Conservation (phyloP, 108 stramenopile genomes). For the Tribonema minus region DNA sequence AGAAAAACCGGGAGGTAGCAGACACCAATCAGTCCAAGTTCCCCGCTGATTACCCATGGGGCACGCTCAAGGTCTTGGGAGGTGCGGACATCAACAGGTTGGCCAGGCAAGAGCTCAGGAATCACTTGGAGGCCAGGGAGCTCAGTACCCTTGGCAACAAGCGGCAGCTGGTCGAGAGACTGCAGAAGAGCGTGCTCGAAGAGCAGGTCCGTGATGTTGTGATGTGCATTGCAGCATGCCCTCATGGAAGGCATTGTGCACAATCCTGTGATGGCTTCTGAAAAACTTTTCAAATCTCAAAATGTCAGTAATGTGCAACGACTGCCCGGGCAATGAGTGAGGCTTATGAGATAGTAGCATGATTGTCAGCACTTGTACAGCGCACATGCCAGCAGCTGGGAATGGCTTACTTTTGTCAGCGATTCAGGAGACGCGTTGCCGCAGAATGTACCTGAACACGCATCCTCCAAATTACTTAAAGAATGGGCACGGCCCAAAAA, state of each 20-base stretch:
- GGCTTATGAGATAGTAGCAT: background rate
- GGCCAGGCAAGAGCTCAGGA: conserved; percentile 52
- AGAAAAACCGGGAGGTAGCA: background rate
- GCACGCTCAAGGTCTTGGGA: conserved; percentile 28
- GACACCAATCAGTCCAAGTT: background rate
- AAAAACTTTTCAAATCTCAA: background rate
- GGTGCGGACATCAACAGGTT: conserved; percentile 47
- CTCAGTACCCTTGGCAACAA: conserved; percentile 61
- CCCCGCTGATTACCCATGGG: conserved; percentile 43
- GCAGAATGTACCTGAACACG: too few species aligned
- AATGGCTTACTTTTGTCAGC: too few species aligned
- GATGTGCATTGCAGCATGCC: background rate
- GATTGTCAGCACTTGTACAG: too few species aligned
- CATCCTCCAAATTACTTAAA: too few species aligned
- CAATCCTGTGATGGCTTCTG: too few species aligned
- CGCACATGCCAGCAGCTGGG: too few species aligned
- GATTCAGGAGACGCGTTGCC: too few species aligned
- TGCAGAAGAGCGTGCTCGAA: conserved; percentile 57
- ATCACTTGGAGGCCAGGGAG: conserved; percentile 60
- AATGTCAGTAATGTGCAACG: background rate
- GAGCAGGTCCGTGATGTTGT: conserved; percentile 58
- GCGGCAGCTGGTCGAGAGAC: conserved; percentile 52
- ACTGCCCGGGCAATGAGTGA: too few species aligned
- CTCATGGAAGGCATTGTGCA: background rate
- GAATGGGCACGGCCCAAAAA: too few species aligned